Conservation (phyloP, 305 asterid genomes). For the Fraxinus angustifolia region DNA sequence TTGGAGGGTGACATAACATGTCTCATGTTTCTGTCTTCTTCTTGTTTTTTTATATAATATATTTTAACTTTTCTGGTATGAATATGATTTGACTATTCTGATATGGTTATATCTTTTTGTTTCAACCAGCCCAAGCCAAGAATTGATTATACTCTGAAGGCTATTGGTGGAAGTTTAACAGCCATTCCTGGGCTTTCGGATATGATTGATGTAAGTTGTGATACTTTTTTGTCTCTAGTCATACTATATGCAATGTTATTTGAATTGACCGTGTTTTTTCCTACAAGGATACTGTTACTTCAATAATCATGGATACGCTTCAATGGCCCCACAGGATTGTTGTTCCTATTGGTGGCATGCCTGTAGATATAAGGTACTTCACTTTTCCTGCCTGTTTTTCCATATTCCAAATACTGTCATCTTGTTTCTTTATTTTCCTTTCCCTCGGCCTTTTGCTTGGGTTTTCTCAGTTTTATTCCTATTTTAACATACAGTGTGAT, state of each 20-base stretch:
- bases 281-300: constrained; percentile 69
- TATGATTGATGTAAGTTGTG: constrained; percentile 86
- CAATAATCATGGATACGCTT: constrained; percentile 85
- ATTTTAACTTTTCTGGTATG: neutral
- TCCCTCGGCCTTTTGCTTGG: neutral
- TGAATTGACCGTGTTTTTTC: constrained; percentile 17
- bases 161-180: constrained; percentile 96
- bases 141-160: constrained; percentile 89
- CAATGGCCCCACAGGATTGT: constrained; percentile 99
- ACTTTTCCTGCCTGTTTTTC: neutral
- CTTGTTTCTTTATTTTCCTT: neutral
- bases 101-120: constrained; percentile 13
- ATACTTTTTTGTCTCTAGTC: constrained; percentile 9
- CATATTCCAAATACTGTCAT: constrained; percentile 2
- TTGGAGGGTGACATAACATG: neutral
- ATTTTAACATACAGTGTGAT: neutral
- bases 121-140: constrained; percentile 81
- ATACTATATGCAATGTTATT: constrained; percentile 3
- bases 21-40: neutral
- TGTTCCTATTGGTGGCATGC: constrained; percentile 89
- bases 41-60: neutral
- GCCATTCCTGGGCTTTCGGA: constrained; percentile 95
- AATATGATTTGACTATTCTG: neutral
- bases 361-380: constrained; percentile 68
- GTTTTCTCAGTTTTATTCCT: neutral